These are phyloP conservation scores for Petunia hybrid DNA, from an alignment of 305 asterid genomes.

Conservation along the genomic window DNA sequence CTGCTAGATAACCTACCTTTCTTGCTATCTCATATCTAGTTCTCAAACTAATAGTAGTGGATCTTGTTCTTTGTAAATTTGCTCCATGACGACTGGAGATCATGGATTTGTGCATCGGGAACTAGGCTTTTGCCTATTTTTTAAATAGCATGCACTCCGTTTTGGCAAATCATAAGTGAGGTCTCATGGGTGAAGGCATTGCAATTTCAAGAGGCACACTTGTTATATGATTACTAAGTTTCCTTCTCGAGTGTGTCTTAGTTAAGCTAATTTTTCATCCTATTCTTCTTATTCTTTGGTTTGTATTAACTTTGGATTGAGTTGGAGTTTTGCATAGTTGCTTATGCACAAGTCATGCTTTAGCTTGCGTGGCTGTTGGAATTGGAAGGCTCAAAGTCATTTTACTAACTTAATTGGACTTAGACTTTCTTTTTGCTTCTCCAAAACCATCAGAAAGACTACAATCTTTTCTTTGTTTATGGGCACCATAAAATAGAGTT, in stretches of 20 bases:
- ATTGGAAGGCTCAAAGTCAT: not conserved
- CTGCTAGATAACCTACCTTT: slow-evolving; percentile 19
- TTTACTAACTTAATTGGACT: slow-evolving; percentile 5
- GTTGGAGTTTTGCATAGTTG: not conserved
- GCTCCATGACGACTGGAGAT: not conserved
- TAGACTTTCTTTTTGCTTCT: not conserved
- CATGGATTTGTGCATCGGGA: too few relatives aligned
- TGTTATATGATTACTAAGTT: not conserved
- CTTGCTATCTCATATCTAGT: slow-evolving; percentile 2
- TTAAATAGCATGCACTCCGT: too few relatives aligned
- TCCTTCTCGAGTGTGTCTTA: not conserved
- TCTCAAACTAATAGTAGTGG: not conserved
- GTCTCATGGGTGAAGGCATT: too few relatives aligned
- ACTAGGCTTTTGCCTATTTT: too few relatives aligned
- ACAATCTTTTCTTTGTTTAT: not conserved
- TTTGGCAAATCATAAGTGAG: too few relatives aligned
- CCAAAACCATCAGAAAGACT: not conserved
- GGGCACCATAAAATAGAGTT: not conserved
- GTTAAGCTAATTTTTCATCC: not conserved
- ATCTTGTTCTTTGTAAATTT: not conserved
- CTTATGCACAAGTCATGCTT: not conserved
- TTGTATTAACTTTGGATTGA: not conserved
- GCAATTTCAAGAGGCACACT: too few relatives aligned
- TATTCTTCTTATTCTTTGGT: not conserved
- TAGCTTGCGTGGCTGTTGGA: not conserved